A percentile compares a stretch with the other conserved stretches of the same genome.
Evolutionary conservation across 768 basidiomycete species (phyloP).

Genomic region (Auricularia sp.): DNA sequence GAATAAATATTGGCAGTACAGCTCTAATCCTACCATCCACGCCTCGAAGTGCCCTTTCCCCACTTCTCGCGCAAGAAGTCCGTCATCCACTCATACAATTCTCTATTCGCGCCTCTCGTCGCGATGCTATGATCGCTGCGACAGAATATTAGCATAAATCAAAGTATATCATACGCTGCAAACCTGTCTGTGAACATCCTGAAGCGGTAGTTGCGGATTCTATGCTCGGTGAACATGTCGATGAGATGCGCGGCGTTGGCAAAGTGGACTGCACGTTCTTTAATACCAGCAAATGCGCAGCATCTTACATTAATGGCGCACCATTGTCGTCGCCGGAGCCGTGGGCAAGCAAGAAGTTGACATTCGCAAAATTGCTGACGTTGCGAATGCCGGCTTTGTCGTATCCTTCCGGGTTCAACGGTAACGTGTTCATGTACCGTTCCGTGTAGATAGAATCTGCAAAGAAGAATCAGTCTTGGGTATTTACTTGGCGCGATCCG

Average conservation of each 20-base stretch:
- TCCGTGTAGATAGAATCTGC: slow-evolving; percentile 95
- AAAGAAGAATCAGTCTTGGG: background rate
- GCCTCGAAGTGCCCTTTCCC: slow-evolving; percentile 58
- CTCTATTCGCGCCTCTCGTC: slow-evolving; percentile 66
- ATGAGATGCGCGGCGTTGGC: slow-evolving; percentile 84
- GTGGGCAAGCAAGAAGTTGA: slow-evolving; percentile 79
- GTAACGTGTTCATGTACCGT: slow-evolving; percentile 86
- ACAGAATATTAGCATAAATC: slow-evolving; percentile 7
- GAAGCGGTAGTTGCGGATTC: slow-evolving; percentile 70
- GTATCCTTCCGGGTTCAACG: slow-evolving; percentile 78
- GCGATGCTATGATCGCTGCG: slow-evolving; percentile 71
- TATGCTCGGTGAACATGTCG: slow-evolving; percentile 80
- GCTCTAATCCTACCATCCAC: slow-evolving; percentile 6
- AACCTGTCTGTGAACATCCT: slow-evolving; percentile 97
- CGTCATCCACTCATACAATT: slow-evolving; percentile 81
- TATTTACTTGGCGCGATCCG: background rate
- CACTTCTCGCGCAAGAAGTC: slow-evolving; percentile 84
- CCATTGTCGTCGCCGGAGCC: slow-evolving; percentile 91
- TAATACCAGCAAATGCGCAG: too few relatives aligned
- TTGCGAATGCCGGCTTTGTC: slow-evolving; percentile 78
- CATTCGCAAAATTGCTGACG: slow-evolving; percentile 74
- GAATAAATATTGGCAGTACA: slow-evolving; percentile 2
- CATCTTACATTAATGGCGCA: slow-evolving; percentile 3
- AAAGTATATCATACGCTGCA: slow-evolving; percentile 9
- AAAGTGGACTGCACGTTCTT: slow-evolving; percentile 54